phyloP scores from a whole-genome alignment of 2,329 filamentous ascomycete genomes.

The Penicillium frequentans region DNA sequence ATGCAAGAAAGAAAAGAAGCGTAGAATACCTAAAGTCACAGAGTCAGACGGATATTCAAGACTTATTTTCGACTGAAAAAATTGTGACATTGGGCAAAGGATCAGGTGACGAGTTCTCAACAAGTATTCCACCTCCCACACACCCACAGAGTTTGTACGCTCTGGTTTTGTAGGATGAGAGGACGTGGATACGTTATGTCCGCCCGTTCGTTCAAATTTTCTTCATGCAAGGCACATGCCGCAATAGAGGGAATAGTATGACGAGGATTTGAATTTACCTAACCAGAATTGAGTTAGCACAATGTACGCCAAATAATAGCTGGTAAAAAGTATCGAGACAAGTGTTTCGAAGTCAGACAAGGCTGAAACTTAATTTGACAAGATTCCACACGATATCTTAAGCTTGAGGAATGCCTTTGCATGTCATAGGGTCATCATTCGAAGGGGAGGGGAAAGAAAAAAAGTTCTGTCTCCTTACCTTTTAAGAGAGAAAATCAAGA shows the following conservation, averaged over 20 bases:
- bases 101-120: slow-evolving; percentile 70
- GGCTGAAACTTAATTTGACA: slow-evolving; percentile 66
- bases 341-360: slow-evolving; percentile 57
- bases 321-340: slow-evolving; percentile 16
- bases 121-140: slow-evolving; percentile 57
- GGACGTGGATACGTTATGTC: slow-evolving; percentile 60
- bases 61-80: slow-evolving; percentile 6
- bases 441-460: slow-evolving; percentile 26
- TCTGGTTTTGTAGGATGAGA: slow-evolving; percentile 55
- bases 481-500: slow-evolving; percentile 28
- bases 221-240: slow-evolving; percentile 51
- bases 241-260: slow-evolving; percentile 15
- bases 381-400: slow-evolving; percentile 65
- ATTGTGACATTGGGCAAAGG: slow-evolving; percentile 26
- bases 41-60: slow-evolving; percentile 20
- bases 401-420: slow-evolving; percentile 69
- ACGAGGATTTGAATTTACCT: slow-evolving; percentile 31
- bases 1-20: slow-evolving; percentile 10
- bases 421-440: slow-evolving; percentile 64
- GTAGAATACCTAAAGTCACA: slow-evolving; percentile 27
- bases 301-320: slow-evolving; percentile 18
- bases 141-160: slow-evolving; percentile 66
- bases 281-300: slow-evolving; percentile 31
- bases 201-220: slow-evolving; percentile 68
- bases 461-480: slow-evolving; percentile 41